Percentiles rank a stretch among this genome's conserved stretches.
Evolutionary conservation across 495 filamentous ascomycete species (phyloP).

Genomic region (Trichoderma gamsii): DNA sequence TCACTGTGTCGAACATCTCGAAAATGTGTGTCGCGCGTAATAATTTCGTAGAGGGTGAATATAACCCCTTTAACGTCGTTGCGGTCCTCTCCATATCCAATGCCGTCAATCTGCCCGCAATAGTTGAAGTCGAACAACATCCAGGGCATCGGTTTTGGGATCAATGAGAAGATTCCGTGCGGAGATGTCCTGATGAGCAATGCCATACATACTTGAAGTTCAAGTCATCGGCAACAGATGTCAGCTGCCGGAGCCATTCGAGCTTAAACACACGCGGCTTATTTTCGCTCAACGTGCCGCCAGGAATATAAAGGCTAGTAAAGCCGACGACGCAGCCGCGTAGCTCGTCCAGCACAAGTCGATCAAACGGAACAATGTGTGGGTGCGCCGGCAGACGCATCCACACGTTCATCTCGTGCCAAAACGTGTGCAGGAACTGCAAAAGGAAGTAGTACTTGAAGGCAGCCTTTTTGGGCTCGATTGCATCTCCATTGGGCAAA

Average conservation of each 20-base stretch:
- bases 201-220: constrained; percentile 34
- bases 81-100: constrained; percentile 22
- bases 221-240: constrained; percentile 33
- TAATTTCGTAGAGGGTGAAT: constrained; percentile 37
- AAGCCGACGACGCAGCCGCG: constrained; percentile 34
- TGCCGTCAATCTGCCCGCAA: constrained; percentile 23
- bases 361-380: constrained; percentile 33
- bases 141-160: constrained; percentile 27
- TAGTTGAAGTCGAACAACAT: constrained; percentile 38
- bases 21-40: constrained; percentile 30
- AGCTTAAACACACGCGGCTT: constrained; percentile 28
- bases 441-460: constrained; percentile 13
- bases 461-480: constrained; percentile 10
- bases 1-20: constrained; percentile 16
- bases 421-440: neutral
- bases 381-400: constrained; percentile 21
- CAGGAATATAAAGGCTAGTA: constrained; percentile 33
- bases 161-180: constrained; percentile 35
- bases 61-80: constrained; percentile 36
- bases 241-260: constrained; percentile 36
- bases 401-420: constrained; percentile 13
- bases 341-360: constrained; percentile 32
- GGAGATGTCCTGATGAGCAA: constrained; percentile 38
- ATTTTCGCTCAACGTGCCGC: constrained; percentile 26
- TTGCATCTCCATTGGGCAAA: constrained; percentile 7